Conservation (phyloP, 371 early-diverging fungal species). For the Furculomyces boomerangus region DNA sequence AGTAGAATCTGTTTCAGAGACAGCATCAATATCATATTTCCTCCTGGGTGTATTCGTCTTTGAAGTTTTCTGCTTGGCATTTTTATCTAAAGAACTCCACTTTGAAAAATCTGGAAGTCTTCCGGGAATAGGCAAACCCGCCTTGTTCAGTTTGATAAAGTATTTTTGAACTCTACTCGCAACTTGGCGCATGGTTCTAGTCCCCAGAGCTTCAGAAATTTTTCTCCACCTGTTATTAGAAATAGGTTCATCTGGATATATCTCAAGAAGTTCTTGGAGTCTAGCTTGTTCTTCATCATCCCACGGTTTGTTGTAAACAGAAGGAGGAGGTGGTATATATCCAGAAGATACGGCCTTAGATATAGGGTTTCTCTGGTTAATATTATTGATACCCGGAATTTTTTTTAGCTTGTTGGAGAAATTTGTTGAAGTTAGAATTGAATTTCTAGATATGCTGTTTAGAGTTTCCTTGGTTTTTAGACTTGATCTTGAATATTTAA, state of each 20-base stretch:
- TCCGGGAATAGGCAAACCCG: conserved; percentile 22
- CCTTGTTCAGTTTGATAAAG: conserved; percentile 22
- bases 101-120: conserved; percentile 12
- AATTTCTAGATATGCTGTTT: neutral
- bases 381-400: neutral
- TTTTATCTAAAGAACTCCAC: conserved; percentile 9
- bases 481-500: neutral
- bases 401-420: neutral
- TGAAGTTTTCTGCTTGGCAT: neutral
- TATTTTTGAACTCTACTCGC: conserved; percentile 28
- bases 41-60: neutral
- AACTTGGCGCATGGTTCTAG: conserved; percentile 24
- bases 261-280: conserved; percentile 15
- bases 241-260: conserved; percentile 20
- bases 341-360: neutral
- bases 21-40: neutral
- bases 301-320: conserved; percentile 20
- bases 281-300: conserved; percentile 16
- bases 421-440: neutral
- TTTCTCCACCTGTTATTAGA: conserved; percentile 24
- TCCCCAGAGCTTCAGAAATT: conserved; percentile 21
- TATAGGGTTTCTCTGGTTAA: neutral
- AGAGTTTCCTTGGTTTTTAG: neutral
- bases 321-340: conserved; percentile 1
- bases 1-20: too few relatives aligned